Base-by-base conservation (phyloP, 148 eudicot genomes). In the Fagopyrum esculentum region DNA sequence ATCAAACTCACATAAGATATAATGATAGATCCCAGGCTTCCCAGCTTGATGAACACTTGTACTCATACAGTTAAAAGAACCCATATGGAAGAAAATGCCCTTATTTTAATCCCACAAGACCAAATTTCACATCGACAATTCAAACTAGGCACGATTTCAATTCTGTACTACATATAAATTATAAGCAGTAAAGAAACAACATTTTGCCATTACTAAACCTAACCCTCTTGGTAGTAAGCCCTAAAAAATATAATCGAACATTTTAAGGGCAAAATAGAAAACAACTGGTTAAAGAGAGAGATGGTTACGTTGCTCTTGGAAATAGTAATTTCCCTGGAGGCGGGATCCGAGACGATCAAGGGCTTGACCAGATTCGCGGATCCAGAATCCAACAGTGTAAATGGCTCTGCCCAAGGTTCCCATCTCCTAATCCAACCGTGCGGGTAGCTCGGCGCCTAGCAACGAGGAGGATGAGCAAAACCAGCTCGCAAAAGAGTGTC, bases 341-440 rank as follows among this genome's bases (percentile, higher is more conserved):
- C 83, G 86, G 71, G 78, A 87, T 30, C 93, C 93, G 4, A 89
- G 85, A 49, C 93, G 93, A 89, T 89, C 93, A 57, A 87, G 73
- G 74, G 93, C 93, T 80, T 89, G 93, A 56, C 93, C 90, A 5
- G 89, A 78, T 17, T 81, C 88, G 4, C 93, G 84, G 80, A 89
- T 81, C 93, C 87, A 89, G 74, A 80, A 78, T 7, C 93, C 93
- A 7, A 87, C 85, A 19, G 84, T 80, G 87, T 87, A 89, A 0
- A 87, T 73, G 49, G 87, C 90, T 77, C 84, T 81, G 49, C 89
- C 89, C 70, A 85, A 17, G 17, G 82, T 83, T 45, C 90, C 90
- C 89, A 85, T 83, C 40, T 43, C 57, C 75, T 11, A 40, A 35
- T 35, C 6, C 52, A 49, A 49, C 52, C 12, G 52, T 12, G 52